A percentile compares a stretch with the other conserved stretches of the same genome.
These are phyloP conservation scores for Chenopodium quinoa DNA, from an alignment of 148 eudicot species.

Conservation along the genomic window DNA sequence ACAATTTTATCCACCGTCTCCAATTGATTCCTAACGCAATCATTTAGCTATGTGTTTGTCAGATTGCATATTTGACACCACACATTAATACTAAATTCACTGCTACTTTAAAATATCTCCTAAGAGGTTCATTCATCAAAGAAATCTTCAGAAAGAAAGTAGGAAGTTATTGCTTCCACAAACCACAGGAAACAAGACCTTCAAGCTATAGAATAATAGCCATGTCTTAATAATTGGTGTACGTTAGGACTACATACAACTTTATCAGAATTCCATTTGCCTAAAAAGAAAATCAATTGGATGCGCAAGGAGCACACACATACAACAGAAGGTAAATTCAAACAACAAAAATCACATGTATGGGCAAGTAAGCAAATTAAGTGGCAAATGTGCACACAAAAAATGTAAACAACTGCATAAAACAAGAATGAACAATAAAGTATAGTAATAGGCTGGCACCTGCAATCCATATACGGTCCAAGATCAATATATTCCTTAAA, in stretches of 20 bases:
- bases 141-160: not conserved
- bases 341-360: constrained; percentile 1
- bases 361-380: not conserved
- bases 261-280: not conserved
- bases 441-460: constrained; percentile 40
- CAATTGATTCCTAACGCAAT: not conserved
- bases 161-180: not conserved
- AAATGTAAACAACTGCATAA: not conserved
- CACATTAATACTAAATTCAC: not conserved
- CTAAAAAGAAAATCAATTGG: not conserved
- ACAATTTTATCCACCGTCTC: not conserved
- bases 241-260: not conserved
- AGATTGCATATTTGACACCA: not conserved
- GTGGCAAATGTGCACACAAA: not conserved
- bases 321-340: not conserved
- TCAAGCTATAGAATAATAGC: not conserved
- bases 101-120: not conserved
- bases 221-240: not conserved
- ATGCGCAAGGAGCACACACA: not conserved
- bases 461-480: constrained; percentile 68
- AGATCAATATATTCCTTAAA: constrained; percentile 75
- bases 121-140: not conserved
- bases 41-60: not conserved
- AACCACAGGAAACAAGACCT: not conserved
- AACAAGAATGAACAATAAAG: constrained; percentile 1